Percentiles rank a stretch among this genome's conserved stretches.
Conservation (phyloP, 495 filamentous ascomycete genomes). For the Tuber magnatum region DNA sequence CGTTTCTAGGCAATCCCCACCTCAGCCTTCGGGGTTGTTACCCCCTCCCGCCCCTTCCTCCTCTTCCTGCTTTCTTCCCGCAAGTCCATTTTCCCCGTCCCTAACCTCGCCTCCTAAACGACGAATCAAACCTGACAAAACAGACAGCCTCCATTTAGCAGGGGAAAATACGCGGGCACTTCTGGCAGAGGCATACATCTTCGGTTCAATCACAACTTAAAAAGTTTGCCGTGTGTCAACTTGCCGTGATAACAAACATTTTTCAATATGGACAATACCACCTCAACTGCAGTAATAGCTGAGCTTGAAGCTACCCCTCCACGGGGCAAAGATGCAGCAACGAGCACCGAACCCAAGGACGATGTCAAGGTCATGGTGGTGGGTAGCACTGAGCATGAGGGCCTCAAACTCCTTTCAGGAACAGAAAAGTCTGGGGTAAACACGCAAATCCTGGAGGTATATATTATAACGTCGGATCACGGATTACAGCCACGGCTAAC, state of each 20-base stretch:
- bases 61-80: not conserved
- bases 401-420: conserved; percentile 4
- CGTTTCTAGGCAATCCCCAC: not conserved
- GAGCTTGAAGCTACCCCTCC: conserved; percentile 25
- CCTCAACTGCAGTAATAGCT: conserved; percentile 15
- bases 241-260: not conserved
- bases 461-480: not conserved
- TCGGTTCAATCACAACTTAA: not conserved
- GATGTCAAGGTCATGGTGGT: conserved; percentile 12
- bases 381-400: conserved; percentile 6
- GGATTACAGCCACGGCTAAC: not conserved
- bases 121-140: not conserved
- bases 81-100: not conserved
- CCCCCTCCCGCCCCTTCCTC: not conserved
- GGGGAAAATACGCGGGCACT: not conserved
- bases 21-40: not conserved
- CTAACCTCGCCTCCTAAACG: not conserved
- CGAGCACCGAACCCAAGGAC: conserved; percentile 12
- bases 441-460: conserved; percentile 13
- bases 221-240: not conserved
- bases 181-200: not conserved
- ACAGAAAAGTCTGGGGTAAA: conserved; percentile 6
- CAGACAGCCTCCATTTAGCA: not conserved
- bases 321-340: not conserved
- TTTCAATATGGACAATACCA: conserved; percentile 3